These are phyloP conservation scores for Wickerhamomyces subpelliculosus DNA, from an alignment of 805 yeast genomes.

Conservation along the genomic window DNA sequence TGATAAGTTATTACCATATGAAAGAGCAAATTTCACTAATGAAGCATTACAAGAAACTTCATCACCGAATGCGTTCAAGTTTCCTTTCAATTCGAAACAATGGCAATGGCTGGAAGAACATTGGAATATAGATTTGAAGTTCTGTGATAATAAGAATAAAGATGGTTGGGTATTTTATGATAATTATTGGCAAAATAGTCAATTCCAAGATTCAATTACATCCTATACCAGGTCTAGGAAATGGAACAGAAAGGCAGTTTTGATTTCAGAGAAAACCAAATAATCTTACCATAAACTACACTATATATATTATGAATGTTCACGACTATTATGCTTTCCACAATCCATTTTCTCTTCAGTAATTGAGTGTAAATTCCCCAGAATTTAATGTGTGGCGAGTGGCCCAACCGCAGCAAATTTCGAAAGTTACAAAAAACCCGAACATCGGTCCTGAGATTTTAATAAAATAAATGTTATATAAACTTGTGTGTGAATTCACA, in stretches of 20 bases:
- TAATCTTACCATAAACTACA: too few species aligned
- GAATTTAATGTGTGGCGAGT: too few species aligned
- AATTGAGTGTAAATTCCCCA: too few species aligned
- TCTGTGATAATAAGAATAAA: constrained; percentile 27
- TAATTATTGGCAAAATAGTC: constrained; percentile 40
- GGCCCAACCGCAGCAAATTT: too few species aligned
- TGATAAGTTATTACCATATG: constrained; percentile 42
- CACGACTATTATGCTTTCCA: too few species aligned
- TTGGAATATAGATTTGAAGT: constrained; percentile 42
- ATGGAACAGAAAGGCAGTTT: constrained; percentile 42
- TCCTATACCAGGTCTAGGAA: constrained; percentile 45
- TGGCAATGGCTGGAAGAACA: constrained; percentile 54
- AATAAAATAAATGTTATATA: too few species aligned
- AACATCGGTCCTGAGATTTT: too few species aligned
- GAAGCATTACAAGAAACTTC: constrained; percentile 26
- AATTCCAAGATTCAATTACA: constrained; percentile 36
- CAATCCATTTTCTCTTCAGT: too few species aligned
- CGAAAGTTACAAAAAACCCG: too few species aligned
- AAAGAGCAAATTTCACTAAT: constrained; percentile 42
- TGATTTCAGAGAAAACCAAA: constrained; percentile 24
- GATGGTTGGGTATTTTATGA: constrained; percentile 54
- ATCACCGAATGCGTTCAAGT: constrained; percentile 31
- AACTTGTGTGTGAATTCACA: too few species aligned
- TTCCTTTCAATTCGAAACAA: constrained; percentile 37
- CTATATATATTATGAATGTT: too few species aligned